phyloP scores from a whole-genome alignment of 1,284 basidiomycete genomes.

The Leccinum angustisporum region DNA sequence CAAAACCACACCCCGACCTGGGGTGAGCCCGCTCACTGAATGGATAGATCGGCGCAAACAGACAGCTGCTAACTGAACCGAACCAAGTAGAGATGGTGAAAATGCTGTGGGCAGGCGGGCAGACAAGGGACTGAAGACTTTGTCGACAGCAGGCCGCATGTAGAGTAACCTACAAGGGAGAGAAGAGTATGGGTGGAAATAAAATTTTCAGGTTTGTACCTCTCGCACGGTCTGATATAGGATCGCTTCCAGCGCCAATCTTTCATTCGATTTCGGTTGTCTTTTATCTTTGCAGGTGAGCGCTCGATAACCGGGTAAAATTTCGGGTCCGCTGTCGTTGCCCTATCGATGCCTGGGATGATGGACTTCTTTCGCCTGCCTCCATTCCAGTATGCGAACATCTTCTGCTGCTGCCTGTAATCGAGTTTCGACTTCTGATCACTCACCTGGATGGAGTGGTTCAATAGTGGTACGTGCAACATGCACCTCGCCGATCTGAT shows the following conservation, averaged over 20 bases:
- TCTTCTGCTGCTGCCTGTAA: background rate
- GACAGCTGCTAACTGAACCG: background rate
- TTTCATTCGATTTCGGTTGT: background rate
- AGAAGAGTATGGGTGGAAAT: no score
- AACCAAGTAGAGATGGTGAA: background rate
- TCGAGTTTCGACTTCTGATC: background rate
- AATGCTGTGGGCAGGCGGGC: background rate
- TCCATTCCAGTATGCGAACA: conserved; percentile 3
- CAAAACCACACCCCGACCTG: background rate
- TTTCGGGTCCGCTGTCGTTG: background rate
- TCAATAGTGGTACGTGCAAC: background rate
- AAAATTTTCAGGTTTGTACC: background rate
- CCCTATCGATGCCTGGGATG: background rate
- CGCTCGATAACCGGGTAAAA: background rate
- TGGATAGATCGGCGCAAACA: background rate
- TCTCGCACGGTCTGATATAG: conserved; percentile 1
- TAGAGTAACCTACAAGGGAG: background rate
- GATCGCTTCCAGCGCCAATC: conserved; percentile 2
- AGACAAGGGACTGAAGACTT: background rate
- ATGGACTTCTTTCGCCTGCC: conserved; percentile 8
- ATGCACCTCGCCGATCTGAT: background rate
- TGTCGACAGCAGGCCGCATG: background rate
- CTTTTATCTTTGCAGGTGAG: background rate
- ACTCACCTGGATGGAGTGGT: background rate
- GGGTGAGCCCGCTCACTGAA: no score